These are phyloP conservation scores for thale cress (Arabidopsis thaliana) DNA, from an alignment of 345 rosid genomes.

Conservation along the genomic window TAIR10.1 NC_003076.8:5840501-5841000, in stretches of 20 bases:
- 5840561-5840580: slow-evolving; percentile 90
- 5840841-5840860: slow-evolving; percentile 23
- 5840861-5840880: not conserved
- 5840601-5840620: slow-evolving; percentile 65
- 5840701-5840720: slow-evolving; percentile 72
- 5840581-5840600: slow-evolving; percentile 72
- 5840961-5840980: slow-evolving; percentile 1
- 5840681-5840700: slow-evolving; percentile 62
- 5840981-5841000: not conserved
- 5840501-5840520: slow-evolving; percentile 84
- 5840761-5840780: slow-evolving; percentile 56
- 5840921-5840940: slow-evolving; percentile 2
- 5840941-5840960: slow-evolving; percentile 3
- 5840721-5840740: slow-evolving; percentile 58
- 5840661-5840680: slow-evolving; percentile 69
- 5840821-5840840: slow-evolving; percentile 61
- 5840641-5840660: slow-evolving; percentile 73
- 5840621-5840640: slow-evolving; percentile 61
- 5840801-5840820: slow-evolving; percentile 57
- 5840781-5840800: slow-evolving; percentile 49
- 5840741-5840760: slow-evolving; percentile 53
- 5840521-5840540: slow-evolving; percentile 87
- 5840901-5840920: not conserved
- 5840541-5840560: slow-evolving; percentile 95
- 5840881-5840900: not conserved